phyloP scores from a whole-genome alignment of 176 grass and related monocot genomes.

The Cymbopogon citratus region DNA sequence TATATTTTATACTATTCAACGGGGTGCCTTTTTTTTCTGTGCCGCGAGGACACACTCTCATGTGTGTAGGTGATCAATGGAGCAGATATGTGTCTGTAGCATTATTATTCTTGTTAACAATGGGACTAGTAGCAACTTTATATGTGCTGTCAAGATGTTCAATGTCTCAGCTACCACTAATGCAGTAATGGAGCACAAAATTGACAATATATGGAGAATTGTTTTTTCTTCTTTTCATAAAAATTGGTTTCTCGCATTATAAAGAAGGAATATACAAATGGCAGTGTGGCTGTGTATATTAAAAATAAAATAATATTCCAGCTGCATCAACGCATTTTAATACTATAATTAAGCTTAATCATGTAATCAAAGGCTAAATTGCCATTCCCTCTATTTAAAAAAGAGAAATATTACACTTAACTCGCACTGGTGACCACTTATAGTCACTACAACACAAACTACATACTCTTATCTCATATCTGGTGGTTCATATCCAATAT shows the following conservation, averaged over 20 bases:
- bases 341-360: not conserved
- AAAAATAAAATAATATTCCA: not conserved
- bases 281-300: not conserved
- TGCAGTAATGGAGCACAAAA: not conserved
- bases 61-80: conserved; percentile 17
- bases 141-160: not conserved
- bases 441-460: not conserved
- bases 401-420: not conserved
- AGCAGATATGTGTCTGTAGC: not conserved
- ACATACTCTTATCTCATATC: no score
- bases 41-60: not conserved
- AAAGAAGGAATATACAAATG: not conserved
- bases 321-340: not conserved
- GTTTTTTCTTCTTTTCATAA: not conserved
- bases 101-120: not conserved
- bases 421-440: not conserved
- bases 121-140: not conserved
- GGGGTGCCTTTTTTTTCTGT: not conserved
- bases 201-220: not conserved
- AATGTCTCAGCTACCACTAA: not conserved
- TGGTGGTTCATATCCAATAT: not conserved
- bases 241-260: not conserved
- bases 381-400: no score
- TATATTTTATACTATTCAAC: not conserved
- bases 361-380: not conserved